Conservation (phyloP, 1,284 basidiomycete genomes). For the Fomitopsis palustris region DNA sequence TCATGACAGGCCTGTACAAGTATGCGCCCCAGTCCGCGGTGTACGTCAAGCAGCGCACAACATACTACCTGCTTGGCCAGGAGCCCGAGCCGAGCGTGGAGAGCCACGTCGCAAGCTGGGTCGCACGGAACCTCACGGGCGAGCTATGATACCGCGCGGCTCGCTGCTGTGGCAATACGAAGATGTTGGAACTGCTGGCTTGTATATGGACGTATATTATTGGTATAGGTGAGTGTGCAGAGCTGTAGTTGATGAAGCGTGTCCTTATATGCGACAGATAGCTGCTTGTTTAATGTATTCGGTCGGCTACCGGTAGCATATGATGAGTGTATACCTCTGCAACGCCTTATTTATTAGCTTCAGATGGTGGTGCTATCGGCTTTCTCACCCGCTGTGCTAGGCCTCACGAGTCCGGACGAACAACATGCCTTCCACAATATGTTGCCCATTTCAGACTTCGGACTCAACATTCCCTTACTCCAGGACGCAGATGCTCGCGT, state of each 20-base stretch:
- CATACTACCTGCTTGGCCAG: slow-evolving; percentile 36
- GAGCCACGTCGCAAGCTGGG: slow-evolving; percentile 1
- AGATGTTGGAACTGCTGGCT: not conserved
- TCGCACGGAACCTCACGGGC: slow-evolving; percentile 2
- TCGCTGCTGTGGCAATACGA: not conserved
- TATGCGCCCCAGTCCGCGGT: slow-evolving; percentile 37
- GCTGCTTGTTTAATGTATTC: not conserved
- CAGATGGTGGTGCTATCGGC: not conserved
- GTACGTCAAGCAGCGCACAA: slow-evolving; percentile 28
- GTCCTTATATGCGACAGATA: not conserved
- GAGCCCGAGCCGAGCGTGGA: slow-evolving; percentile 11
- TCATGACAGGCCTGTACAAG: slow-evolving; percentile 28
- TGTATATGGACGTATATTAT: not conserved
- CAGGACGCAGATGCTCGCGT: too few relatives aligned
- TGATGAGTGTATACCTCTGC: not conserved
- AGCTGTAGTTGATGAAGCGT: not conserved
- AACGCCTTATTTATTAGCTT: not conserved
- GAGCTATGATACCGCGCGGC: not conserved
- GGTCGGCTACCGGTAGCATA: not conserved
- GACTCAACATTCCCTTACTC: too few relatives aligned
- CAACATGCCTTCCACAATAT: too few relatives aligned
- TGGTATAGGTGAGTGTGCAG: not conserved
- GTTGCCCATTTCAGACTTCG: too few relatives aligned
- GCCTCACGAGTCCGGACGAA: too few relatives aligned
- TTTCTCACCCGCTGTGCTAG: too few relatives aligned